Evolutionary conservation across 2,329 filamentous ascomycete species (phyloP).

Genomic region (Diaporthe velutina): DNA sequence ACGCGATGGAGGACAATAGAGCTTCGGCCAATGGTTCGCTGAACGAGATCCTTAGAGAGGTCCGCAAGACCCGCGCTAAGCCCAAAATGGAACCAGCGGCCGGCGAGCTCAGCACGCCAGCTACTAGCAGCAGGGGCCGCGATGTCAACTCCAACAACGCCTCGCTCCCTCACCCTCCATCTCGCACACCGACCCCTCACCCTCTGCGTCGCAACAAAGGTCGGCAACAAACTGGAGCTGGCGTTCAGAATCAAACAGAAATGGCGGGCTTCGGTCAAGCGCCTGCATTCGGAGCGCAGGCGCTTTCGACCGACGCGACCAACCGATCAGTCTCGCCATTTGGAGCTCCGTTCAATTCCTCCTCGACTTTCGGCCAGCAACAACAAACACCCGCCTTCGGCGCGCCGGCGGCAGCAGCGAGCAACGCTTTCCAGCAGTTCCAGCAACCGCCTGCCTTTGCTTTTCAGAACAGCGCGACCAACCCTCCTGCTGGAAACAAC

Average conservation of each 20-base stretch:
- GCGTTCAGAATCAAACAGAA: slow-evolving; percentile 31
- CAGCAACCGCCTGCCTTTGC: slow-evolving; percentile 19
- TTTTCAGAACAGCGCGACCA: slow-evolving; percentile 16
- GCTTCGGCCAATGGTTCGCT: not conserved
- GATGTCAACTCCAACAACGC: slow-evolving; percentile 32
- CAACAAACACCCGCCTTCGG: slow-evolving; percentile 35
- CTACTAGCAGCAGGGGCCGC: slow-evolving; percentile 23
- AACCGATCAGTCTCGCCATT: slow-evolving; percentile 38
- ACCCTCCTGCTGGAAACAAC: slow-evolving; percentile 12
- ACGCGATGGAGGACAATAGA: not conserved
- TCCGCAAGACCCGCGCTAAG: slow-evolving; percentile 18
- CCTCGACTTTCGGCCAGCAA: slow-evolving; percentile 34
- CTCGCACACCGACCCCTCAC: slow-evolving; percentile 7
- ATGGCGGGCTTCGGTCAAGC: slow-evolving; percentile 41
- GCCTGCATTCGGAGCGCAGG: slow-evolving; percentile 40
- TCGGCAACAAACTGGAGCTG: slow-evolving; percentile 27
- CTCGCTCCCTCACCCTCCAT: slow-evolving; percentile 18
- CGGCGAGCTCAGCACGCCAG: slow-evolving; percentile 33
- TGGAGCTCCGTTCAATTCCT: slow-evolving; percentile 36
- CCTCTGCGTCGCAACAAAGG: slow-evolving; percentile 24
- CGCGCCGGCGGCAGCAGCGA: slow-evolving; percentile 23
- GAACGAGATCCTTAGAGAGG: slow-evolving; percentile 15
- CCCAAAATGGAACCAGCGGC: slow-evolving; percentile 16
- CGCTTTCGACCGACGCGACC: slow-evolving; percentile 38
- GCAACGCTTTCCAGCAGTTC: not conserved